Percentiles rank a stretch among this genome's conserved stretches.
phyloP scores from a whole-genome alignment of 768 basidiomycete genomes.

The Exsudoporus frostii region DNA sequence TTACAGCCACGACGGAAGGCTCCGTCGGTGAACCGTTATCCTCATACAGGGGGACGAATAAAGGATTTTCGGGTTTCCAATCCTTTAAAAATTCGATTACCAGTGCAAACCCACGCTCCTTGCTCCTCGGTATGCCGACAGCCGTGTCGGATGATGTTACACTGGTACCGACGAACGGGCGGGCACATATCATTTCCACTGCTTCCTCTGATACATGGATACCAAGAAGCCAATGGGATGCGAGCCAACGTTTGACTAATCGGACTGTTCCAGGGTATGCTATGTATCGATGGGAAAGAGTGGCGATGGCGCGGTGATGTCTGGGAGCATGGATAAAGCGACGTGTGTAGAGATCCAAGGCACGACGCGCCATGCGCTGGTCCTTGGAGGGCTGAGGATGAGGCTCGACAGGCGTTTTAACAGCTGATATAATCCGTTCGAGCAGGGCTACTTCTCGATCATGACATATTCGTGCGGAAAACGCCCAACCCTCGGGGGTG shows the following conservation, averaged over 20 bases:
- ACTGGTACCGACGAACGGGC: slow-evolving; percentile 61
- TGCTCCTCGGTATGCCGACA: slow-evolving; percentile 61
- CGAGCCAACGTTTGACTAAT: slow-evolving; percentile 90
- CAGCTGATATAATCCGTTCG: slow-evolving; percentile 56
- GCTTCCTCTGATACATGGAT: slow-evolving; percentile 73
- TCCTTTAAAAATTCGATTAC: slow-evolving; percentile 70
- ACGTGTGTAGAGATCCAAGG: slow-evolving; percentile 58
- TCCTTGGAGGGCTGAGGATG: slow-evolving; percentile 32
- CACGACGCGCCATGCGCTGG: slow-evolving; percentile 52
- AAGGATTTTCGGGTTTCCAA: slow-evolving; percentile 79
- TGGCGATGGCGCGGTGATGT: slow-evolving; percentile 81
- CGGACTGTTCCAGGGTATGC: slow-evolving; percentile 85
- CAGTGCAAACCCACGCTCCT: slow-evolving; percentile 74
- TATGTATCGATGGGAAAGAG: slow-evolving; percentile 72
- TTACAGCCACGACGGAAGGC: slow-evolving; percentile 26
- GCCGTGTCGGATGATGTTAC: slow-evolving; percentile 33
- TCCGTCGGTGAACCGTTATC: slow-evolving; percentile 6
- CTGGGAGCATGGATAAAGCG: slow-evolving; percentile 77
- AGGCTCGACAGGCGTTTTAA: slow-evolving; percentile 26
- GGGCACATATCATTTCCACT: slow-evolving; percentile 82
- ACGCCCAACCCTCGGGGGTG: slow-evolving; percentile 83
- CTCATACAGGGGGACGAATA: slow-evolving; percentile 73
- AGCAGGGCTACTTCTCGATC: slow-evolving; percentile 81
- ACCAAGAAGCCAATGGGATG: slow-evolving; percentile 82
- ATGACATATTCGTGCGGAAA: slow-evolving; percentile 80